phyloP scores from a whole-genome alignment of 495 filamentous ascomycete genomes.

The Penicillium pulvis region DNA sequence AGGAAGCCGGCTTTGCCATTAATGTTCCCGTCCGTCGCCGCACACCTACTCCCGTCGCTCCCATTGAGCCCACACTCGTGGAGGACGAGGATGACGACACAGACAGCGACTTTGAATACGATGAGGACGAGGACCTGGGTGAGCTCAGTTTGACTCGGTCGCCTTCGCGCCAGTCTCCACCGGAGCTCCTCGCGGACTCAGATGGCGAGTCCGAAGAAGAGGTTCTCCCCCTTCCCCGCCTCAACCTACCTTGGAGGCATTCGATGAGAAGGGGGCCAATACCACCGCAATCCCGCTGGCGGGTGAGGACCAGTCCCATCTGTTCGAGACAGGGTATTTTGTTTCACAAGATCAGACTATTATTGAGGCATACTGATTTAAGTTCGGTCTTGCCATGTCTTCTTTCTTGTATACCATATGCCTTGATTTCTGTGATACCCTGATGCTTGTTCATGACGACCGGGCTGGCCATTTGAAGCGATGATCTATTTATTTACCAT shows the following conservation, averaged over 20 bases:
- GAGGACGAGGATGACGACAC: conserved; percentile 54
- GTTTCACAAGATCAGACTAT: conserved; percentile 50
- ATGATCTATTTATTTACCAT: conserved; percentile 6
- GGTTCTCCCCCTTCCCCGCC: conserved; percentile 82
- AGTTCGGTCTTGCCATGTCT: conserved; percentile 8
- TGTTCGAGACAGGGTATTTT: conserved; percentile 65
- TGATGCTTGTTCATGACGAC: conserved; percentile 20
- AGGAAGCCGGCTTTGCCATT: conserved; percentile 49
- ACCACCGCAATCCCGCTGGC: conserved; percentile 50
- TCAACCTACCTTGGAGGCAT: conserved; percentile 61
- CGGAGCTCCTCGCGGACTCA: conserved; percentile 72
- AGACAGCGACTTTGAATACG: conserved; percentile 59
- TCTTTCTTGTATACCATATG: conserved; percentile 28
- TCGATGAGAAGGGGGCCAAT: conserved; percentile 67
- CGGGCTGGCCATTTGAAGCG: conserved; percentile 15
- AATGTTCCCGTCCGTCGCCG: conserved; percentile 42
- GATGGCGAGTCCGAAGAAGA: conserved; percentile 74
- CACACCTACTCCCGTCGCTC: conserved; percentile 40
- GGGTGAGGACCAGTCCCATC: conserved; percentile 37
- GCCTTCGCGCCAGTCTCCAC: conserved; percentile 71
- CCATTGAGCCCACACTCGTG: conserved; percentile 45
- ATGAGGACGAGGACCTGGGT: conserved; percentile 65
- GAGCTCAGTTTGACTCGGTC: conserved; percentile 72
- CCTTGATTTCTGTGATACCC: conserved; percentile 30
- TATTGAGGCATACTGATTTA: conserved; percentile 46